Evolutionary conservation across 1,139 yeast species (phyloP).

Genomic region (Dujonia santamariae): DNA sequence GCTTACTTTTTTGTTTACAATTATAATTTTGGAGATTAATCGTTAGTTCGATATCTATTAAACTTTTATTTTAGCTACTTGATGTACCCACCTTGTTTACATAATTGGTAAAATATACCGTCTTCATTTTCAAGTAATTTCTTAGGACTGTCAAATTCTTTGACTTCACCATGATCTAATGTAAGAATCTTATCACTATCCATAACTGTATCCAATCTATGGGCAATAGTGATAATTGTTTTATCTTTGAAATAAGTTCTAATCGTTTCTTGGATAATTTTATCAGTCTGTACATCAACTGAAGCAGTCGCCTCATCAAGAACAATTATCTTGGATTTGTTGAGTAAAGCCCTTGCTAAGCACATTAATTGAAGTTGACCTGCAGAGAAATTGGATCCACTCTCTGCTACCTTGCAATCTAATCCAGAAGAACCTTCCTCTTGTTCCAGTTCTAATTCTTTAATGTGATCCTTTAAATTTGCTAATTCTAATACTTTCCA

Average conservation of each 20-base stretch:
- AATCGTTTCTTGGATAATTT: slow-evolving; percentile 70
- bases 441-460: slow-evolving; percentile 13
- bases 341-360: slow-evolving; percentile 67
- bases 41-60: background rate
- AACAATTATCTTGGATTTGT: slow-evolving; percentile 57
- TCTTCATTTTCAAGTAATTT: slow-evolving; percentile 41
- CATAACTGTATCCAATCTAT: slow-evolving; percentile 76
- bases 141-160: slow-evolving; percentile 67
- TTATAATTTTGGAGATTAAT: background rate
- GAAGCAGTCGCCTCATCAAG: slow-evolving; percentile 87
- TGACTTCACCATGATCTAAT: slow-evolving; percentile 63
- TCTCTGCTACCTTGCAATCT: slow-evolving; percentile 52
- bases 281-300: slow-evolving; percentile 78
- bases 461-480: slow-evolving; percentile 47
- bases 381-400: slow-evolving; percentile 70
- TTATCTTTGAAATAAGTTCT: slow-evolving; percentile 58
- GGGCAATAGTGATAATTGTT: slow-evolving; percentile 80
- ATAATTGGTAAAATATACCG: slow-evolving; percentile 49
- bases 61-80: slow-evolving; percentile 1
- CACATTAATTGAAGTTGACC: slow-evolving; percentile 81
- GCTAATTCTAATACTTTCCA: slow-evolving; percentile 55
- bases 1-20: background rate
- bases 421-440: slow-evolving; percentile 15
- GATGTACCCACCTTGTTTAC: slow-evolving; percentile 46
- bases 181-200: slow-evolving; percentile 74